phyloP scores from a whole-genome alignment of 2,329 filamentous ascomycete genomes.

The Lasiodiplodia gonubiensis region DNA sequence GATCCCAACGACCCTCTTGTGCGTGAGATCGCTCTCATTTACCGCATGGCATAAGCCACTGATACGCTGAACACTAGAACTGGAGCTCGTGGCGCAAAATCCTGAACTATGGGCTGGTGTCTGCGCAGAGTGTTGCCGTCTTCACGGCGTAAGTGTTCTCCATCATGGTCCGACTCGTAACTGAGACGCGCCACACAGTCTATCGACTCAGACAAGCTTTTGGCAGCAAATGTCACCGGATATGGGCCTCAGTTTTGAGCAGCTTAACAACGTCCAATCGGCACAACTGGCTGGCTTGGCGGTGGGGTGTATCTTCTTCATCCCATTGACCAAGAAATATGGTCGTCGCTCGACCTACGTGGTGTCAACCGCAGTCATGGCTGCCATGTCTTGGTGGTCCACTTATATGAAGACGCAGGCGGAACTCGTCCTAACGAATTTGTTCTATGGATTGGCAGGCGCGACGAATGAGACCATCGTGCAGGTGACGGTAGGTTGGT shows the following conservation, averaged over 20 bases:
- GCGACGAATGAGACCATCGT: slow-evolving; percentile 46
- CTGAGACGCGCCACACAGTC: background rate
- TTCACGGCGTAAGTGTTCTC: background rate
- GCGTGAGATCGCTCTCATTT: background rate
- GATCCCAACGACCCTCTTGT: slow-evolving; percentile 6
- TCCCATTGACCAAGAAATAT: slow-evolving; percentile 55
- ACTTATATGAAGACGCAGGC: slow-evolving; percentile 50
- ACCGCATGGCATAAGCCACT: background rate
- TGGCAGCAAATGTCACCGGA: slow-evolving; percentile 49
- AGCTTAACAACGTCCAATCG: slow-evolving; percentile 55
- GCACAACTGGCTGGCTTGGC: slow-evolving; percentile 50
- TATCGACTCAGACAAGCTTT: slow-evolving; percentile 1
- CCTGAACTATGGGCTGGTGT: background rate
- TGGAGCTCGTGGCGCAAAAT: background rate
- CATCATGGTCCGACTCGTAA: background rate
- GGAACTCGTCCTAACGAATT: slow-evolving; percentile 54
- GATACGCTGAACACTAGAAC: background rate
- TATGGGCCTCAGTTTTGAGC: background rate
- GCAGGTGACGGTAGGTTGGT: slow-evolving; percentile 42
- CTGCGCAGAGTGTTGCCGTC: background rate
- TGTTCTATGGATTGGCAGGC: slow-evolving; percentile 51
- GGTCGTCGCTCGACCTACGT: slow-evolving; percentile 56
- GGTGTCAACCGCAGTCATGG: slow-evolving; percentile 48
- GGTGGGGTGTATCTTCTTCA: slow-evolving; percentile 51
- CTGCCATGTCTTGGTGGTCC: slow-evolving; percentile 49